Evolutionary conservation across 805 yeast genomes (phyloP).

Genomic region (Saccharomycopsis javanensis): DNA sequence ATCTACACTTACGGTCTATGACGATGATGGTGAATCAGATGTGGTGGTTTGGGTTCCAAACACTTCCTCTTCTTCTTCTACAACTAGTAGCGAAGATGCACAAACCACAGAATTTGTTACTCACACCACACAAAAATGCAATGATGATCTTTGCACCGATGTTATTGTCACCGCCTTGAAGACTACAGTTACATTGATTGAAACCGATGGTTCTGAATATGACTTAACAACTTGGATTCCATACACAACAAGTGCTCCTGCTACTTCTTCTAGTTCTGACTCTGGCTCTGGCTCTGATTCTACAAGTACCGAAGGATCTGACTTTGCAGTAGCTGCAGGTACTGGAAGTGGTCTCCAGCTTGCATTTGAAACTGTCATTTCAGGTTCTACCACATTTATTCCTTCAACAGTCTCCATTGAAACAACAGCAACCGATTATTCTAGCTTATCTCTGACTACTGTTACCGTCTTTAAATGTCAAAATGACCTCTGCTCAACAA

Average conservation of each 20-base stretch:
- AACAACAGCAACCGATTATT: background rate
- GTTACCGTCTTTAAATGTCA: conserved; percentile 16
- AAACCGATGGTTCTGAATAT: conserved; percentile 10
- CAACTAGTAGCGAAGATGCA: conserved; percentile 17
- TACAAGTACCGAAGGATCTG: background rate
- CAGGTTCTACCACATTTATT: conserved; percentile 2
- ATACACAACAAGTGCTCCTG: conserved; percentile 5
- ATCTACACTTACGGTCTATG: conserved; percentile 15
- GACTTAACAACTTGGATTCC: conserved; percentile 18
- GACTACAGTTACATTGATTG: conserved; percentile 15
- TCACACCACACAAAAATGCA: conserved; percentile 9
- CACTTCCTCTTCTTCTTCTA: conserved; percentile 10
- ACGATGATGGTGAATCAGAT: conserved; percentile 9
- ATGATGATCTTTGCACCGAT: conserved; percentile 13
- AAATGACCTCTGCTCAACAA: conserved; percentile 14
- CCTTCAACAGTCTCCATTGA: conserved; percentile 5
- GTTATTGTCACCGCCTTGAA: conserved; percentile 10
- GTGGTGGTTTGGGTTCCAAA: conserved; percentile 18
- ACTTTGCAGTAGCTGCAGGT: conserved; percentile 8
- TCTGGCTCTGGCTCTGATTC: conserved; percentile 1
- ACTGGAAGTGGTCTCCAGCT: conserved; percentile 4
- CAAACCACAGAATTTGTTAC: conserved; percentile 5
- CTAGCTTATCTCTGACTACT: conserved; percentile 5
- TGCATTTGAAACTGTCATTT: conserved; percentile 4
- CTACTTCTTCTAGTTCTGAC: conserved; percentile 29